A percentile compares a stretch with the other conserved stretches of the same genome.
phyloP scores from a whole-genome alignment of 495 filamentous ascomycete genomes.

The Entonaema liquescens region DNA sequence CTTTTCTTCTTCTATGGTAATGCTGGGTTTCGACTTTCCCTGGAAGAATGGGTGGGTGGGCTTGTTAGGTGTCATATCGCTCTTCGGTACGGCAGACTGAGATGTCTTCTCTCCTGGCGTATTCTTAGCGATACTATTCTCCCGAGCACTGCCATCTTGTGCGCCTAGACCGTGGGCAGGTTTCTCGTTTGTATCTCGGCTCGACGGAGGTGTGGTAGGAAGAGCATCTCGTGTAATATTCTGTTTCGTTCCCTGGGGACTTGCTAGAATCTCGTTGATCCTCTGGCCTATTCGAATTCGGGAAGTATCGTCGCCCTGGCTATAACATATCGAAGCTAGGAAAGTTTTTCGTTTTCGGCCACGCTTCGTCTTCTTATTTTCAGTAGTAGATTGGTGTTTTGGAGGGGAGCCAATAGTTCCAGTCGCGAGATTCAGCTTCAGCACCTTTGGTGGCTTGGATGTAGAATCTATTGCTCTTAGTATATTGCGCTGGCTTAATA shows the following conservation, averaged over 20 bases:
- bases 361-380: slow-evolving; percentile 21
- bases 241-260: slow-evolving; percentile 19
- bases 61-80: slow-evolving; percentile 57
- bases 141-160: neutral
- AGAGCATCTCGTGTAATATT: neutral
- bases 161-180: neutral
- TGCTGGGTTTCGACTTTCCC: slow-evolving; percentile 48
- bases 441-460: slow-evolving; percentile 55
- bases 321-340: slow-evolving; percentile 49
- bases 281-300: slow-evolving; percentile 46
- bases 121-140: neutral
- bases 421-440: slow-evolving; percentile 59
- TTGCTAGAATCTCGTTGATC: slow-evolving; percentile 48
- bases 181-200: slow-evolving; percentile 8
- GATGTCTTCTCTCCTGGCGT: slow-evolving; percentile 38
- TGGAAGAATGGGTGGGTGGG: slow-evolving; percentile 85
- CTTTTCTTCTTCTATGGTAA: slow-evolving; percentile 31
- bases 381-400: slow-evolving; percentile 27
- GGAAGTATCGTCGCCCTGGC: slow-evolving; percentile 42
- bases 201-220: slow-evolving; percentile 24
- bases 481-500: neutral
- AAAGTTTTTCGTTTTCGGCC: slow-evolving; percentile 33
- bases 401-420: slow-evolving; percentile 66
- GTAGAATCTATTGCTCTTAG: slow-evolving; percentile 4
- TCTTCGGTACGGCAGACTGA: neutral